Base-by-base conservation (phyloP, 371 early-diverging fungal genomes). In the Basidiobolus meristosporus region DNA sequence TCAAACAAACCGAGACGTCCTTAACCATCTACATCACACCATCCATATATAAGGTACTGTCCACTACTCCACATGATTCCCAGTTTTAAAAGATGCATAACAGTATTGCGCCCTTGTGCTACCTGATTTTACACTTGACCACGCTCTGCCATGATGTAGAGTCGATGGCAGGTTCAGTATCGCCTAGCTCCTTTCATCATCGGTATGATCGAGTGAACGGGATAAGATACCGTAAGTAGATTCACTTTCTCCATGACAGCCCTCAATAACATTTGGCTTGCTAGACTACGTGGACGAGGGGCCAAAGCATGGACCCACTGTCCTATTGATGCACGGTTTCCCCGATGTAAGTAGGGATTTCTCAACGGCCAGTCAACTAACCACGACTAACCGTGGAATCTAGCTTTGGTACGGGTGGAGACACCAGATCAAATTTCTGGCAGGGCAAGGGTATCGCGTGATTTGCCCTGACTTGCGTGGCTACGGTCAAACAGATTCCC, bases 391-490 rank as follows among this genome's bases (percentile, higher is more conserved):
- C n/a, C n/a, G n/a, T n/a, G n/a, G 16, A 34, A 7, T 34, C 10
- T n/a, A 34, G 29, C 38, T 50, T 2, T 57, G 55, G 52, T 40
- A 52, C 44, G 70, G 68, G 16, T 78, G 75, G 75, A 60, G 75
- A 42, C 57, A 70, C 39, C 73, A 74, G 38, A 69, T 78, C 35
- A 48, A 54, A 4, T 60, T 59, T 41, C 56, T 78, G 6, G 66
- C 48, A 11, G 17, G 43, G 0, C 46, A 57, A n/a, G 75, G 75
- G 6, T 78, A 65, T 48, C 67, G 74, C 22, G 73, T 74, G n/a
- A 63, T 78, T 37, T 75, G 59, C 6, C 73, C 73, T 9, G 59
- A 61, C 40, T 40, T 73, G 17, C 59, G 68, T 15, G 78, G 78
- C 31, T 78, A 66, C 22, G 50, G 55, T 28, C 59, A 59, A 33